These are phyloP conservation scores for Pythium volutum DNA, from an alignment of 352 stramenopile species.

Conservation along the genomic window DNA sequence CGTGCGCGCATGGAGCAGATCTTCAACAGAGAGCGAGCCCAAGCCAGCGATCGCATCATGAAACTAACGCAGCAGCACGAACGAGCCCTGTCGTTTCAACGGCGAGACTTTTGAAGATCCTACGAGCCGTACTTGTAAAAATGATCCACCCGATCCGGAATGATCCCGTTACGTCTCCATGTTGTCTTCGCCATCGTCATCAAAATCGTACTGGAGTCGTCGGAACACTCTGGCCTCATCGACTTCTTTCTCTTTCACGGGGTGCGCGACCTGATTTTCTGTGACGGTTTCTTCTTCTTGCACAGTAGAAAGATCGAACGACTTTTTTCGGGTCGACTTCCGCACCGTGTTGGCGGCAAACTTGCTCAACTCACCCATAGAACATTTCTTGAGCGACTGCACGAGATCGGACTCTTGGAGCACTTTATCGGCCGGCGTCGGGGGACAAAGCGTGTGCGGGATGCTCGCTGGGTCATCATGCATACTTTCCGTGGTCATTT, in stretches of 20 bases:
- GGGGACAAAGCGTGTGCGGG: conserved; percentile 34
- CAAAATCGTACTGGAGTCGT: conserved; percentile 23
- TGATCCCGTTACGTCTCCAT: conserved; percentile 16
- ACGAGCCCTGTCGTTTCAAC: conserved; percentile 38
- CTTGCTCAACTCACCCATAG: conserved; percentile 41
- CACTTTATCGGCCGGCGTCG: conserved; percentile 35
- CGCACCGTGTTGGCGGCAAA: conserved; percentile 32
- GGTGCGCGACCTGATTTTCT: background rate
- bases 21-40: conserved; percentile 63
- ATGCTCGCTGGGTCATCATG: conserved; percentile 14
- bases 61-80: conserved; percentile 71
- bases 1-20: conserved; percentile 56
- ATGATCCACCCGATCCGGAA: background rate
- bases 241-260: conserved; percentile 1
- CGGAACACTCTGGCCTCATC: conserved; percentile 20
- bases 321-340: conserved; percentile 27
- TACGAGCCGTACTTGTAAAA: conserved; percentile 17
- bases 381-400: conserved; percentile 47
- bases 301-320: conserved; percentile 14
- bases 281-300: conserved; percentile 11
- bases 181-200: conserved; percentile 17
- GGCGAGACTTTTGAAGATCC: conserved; percentile 10
- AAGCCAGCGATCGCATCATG: conserved; percentile 83
- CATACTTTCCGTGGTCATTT: conserved; percentile 26
- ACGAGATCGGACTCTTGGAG: conserved; percentile 45